Base-by-base conservation (phyloP, 192 early-diverging fungal genomes). In the Phycomyces blakesleeanus region DNA sequence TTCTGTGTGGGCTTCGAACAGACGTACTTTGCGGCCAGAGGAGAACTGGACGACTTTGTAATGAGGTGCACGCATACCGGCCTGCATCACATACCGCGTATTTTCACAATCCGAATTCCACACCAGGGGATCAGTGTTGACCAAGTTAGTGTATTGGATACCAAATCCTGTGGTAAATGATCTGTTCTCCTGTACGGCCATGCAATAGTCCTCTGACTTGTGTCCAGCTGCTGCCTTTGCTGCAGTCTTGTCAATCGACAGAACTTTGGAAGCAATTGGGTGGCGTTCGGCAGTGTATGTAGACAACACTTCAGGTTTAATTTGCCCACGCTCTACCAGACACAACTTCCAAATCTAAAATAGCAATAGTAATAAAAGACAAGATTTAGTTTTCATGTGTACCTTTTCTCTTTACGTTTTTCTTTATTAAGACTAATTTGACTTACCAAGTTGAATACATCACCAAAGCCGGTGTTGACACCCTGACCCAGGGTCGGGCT, bases 401-500 rank as follows among this genome's bases (percentile, higher is more conserved):
- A n/a, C n/a, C n/a, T 24, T 5, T 14, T 51, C 12, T 38, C 16
- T 34, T 10, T 22, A 38, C 39, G 7, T 14, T 42, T 24, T 29
- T 3, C 49, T 7, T 4, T 7, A 44, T 27, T 14, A 21, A 50
- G 21, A 11, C 1, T 14, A 7, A 18, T 21, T 38, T 16, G 25
- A 27, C 26, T 68, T 49, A 68, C 62, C 37, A 71, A 39, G 42
- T 71, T 71, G 44, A 64, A 71, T 1, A 71, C 61, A 37, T 71
- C 69, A 20, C 69, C 69, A 37, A 71, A 59, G 20, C 69, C 69
- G 12, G 69, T 71, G 42, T 71, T 71, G 16, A 71, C 42, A 37
- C 69, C 69, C 37, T 71, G 69, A 37, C 69, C 69, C 0, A 71
- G 57, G 16, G 69, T 71, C 9, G 69, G 69, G 15, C 69, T 71